phyloP scores from a whole-genome alignment of 495 filamentous ascomycete species.

The Lichina pygmaea region DNA sequence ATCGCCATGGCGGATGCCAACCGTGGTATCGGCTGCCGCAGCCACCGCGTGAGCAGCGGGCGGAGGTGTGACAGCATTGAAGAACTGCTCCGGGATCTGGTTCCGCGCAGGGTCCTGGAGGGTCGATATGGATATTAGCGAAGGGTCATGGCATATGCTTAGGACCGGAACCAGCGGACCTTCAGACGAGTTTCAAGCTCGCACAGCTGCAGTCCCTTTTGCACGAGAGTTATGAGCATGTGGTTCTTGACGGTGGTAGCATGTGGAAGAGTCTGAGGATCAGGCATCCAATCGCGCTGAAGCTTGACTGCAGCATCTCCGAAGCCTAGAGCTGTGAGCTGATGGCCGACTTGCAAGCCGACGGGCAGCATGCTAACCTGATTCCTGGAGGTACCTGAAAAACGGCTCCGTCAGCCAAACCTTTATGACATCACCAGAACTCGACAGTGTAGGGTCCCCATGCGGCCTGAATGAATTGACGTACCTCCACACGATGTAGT shows the following conservation, averaged over 20 bases:
- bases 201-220: slow-evolving; percentile 53
- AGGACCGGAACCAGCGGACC: not conserved
- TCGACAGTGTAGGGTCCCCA: not conserved
- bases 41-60: no score
- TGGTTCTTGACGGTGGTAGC: slow-evolving; percentile 49
- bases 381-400: slow-evolving; percentile 64
- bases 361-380: slow-evolving; percentile 29
- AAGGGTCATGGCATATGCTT: no score
- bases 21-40: no score
- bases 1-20: no score
- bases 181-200: slow-evolving; percentile 33
- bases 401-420: slow-evolving; percentile 9
- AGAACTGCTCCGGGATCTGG: no score
- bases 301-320: slow-evolving; percentile 52
- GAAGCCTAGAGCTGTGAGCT: slow-evolving; percentile 17
- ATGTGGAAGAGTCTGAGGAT: slow-evolving; percentile 50
- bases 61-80: no score
- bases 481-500: slow-evolving; percentile 97
- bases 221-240: slow-evolving; percentile 46
- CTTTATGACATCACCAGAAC: slow-evolving; percentile 4
- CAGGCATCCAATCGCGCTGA: slow-evolving; percentile 54
- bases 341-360: not conserved
- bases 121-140: no score
- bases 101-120: no score
- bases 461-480: slow-evolving; percentile 6